Evolutionary conservation across 352 stramenopile species (phyloP).

Genomic region (Plasmopara halstedii): DNA sequence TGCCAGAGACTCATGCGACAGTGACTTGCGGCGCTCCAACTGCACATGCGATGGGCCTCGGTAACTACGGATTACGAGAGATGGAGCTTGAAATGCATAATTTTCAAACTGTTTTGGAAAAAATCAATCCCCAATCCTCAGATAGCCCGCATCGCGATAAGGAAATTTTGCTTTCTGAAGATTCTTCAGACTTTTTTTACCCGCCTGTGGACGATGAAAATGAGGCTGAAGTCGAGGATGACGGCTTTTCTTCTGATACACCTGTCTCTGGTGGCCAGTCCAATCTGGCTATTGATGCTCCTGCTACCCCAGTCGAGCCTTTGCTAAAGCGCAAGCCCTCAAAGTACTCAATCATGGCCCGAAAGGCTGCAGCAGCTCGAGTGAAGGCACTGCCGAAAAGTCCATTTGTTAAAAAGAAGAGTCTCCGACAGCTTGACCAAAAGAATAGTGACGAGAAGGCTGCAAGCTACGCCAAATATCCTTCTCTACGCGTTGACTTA

Average conservation of each 20-base stretch:
- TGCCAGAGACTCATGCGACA: slow-evolving; percentile 60
- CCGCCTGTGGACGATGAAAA: slow-evolving; percentile 38
- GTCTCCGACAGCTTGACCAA: slow-evolving; percentile 28
- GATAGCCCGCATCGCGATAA: slow-evolving; percentile 22
- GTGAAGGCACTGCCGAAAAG: slow-evolving; percentile 41
- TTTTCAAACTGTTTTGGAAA: slow-evolving; percentile 53
- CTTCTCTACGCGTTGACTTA: slow-evolving; percentile 48
- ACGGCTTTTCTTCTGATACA: slow-evolving; percentile 15
- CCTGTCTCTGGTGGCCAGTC: slow-evolving; percentile 5
- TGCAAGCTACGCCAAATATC: slow-evolving; percentile 48
- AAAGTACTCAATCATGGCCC: slow-evolving; percentile 56
- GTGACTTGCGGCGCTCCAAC: slow-evolving; percentile 78
- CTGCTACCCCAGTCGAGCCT: slow-evolving; percentile 9
- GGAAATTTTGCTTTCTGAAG: slow-evolving; percentile 38
- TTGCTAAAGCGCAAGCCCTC: slow-evolving; percentile 22
- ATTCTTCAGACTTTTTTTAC: slow-evolving; percentile 43
- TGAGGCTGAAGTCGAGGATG: slow-evolving; percentile 34
- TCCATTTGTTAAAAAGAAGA: slow-evolving; percentile 37
- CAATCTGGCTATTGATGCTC: slow-evolving; percentile 9
- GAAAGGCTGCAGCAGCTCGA: slow-evolving; percentile 50
- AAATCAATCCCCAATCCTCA: slow-evolving; percentile 36
- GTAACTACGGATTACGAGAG: slow-evolving; percentile 65
- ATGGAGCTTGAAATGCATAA: slow-evolving; percentile 79
- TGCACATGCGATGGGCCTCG: slow-evolving; percentile 71
- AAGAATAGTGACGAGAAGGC: slow-evolving; percentile 35